These are phyloP conservation scores for Aspergillus sparsus DNA, from an alignment of 495 filamentous ascomycete species.

Conservation along the genomic window DNA sequence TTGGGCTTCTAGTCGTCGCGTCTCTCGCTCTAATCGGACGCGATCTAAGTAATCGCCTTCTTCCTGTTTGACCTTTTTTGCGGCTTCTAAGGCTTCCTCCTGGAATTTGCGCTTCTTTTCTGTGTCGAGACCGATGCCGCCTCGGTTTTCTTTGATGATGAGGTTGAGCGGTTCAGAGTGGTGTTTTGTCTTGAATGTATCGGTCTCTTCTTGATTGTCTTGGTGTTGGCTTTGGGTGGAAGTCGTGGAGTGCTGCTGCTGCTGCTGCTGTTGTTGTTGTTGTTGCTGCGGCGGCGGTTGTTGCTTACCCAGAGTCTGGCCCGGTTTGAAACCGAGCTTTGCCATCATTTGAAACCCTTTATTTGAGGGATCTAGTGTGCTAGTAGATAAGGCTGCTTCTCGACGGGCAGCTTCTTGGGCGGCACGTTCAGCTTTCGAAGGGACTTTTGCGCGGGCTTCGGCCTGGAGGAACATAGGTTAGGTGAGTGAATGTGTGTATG, in stretches of 20 bases:
- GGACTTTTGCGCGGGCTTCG: slow-evolving; percentile 47
- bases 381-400: slow-evolving; percentile 71
- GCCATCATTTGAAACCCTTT: slow-evolving; percentile 97
- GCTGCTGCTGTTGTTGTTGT: background rate
- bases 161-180: slow-evolving; percentile 68
- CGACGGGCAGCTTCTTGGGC: slow-evolving; percentile 67
- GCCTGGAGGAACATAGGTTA: slow-evolving; percentile 29
- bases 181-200: slow-evolving; percentile 19
- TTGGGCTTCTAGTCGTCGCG: slow-evolving; percentile 64
- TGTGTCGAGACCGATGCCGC: slow-evolving; percentile 82
- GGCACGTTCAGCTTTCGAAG: slow-evolving; percentile 79
- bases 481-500: slow-evolving; percentile 5
- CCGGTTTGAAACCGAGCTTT: slow-evolving; percentile 84
- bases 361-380: slow-evolving; percentile 61
- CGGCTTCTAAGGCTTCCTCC: slow-evolving; percentile 59
- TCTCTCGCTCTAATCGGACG: slow-evolving; percentile 69
- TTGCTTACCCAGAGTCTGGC: slow-evolving; percentile 66
- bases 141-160: slow-evolving; percentile 72
- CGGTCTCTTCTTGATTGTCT: background rate
- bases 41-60: slow-evolving; percentile 78
- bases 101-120: slow-evolving; percentile 80
- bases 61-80: slow-evolving; percentile 64
- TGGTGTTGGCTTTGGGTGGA: background rate
- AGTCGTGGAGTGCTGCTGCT: too few species aligned
- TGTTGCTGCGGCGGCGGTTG: slow-evolving; percentile 15